phyloP scores from a whole-genome alignment of 805 yeast species.

The Cephaloascus albidus region DNA sequence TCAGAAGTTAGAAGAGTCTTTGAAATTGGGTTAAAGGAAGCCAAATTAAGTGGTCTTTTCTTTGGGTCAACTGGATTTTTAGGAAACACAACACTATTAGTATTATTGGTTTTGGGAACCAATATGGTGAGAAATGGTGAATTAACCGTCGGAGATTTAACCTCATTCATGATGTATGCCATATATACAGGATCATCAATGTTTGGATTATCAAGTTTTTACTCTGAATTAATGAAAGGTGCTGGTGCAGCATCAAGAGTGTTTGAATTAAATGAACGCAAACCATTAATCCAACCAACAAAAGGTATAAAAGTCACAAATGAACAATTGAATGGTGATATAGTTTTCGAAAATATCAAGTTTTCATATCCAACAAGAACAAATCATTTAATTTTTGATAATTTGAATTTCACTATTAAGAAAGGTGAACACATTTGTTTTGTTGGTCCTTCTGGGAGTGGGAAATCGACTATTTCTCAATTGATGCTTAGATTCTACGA shows the following conservation, averaged over 20 bases:
- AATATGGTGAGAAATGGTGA: slow-evolving; percentile 71
- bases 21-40: slow-evolving; percentile 70
- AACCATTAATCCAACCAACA: slow-evolving; percentile 62
- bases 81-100: slow-evolving; percentile 75
- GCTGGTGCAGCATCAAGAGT: slow-evolving; percentile 91
- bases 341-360: slow-evolving; percentile 51
- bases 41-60: slow-evolving; percentile 65
- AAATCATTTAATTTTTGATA: slow-evolving; percentile 54
- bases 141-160: slow-evolving; percentile 77
- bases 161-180: slow-evolving; percentile 93
- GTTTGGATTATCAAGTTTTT: slow-evolving; percentile 83
- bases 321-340: slow-evolving; percentile 37
- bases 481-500: slow-evolving; percentile 44
- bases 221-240: slow-evolving; percentile 93
- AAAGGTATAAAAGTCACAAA: slow-evolving; percentile 36
- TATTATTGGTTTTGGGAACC: slow-evolving; percentile 72
- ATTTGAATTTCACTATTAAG: slow-evolving; percentile 48
- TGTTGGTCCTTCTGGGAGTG: slow-evolving; percentile 55
- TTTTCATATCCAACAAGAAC: slow-evolving; percentile 84
- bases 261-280: slow-evolving; percentile 75
- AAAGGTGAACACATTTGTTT: slow-evolving; percentile 78
- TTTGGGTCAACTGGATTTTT: slow-evolving; percentile 74
- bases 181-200: slow-evolving; percentile 90
- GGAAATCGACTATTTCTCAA: slow-evolving; percentile 50
- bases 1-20: slow-evolving; percentile 57